Percentiles rank a stretch among this genome's conserved stretches.
phyloP scores from a whole-genome alignment of 345 rosid genomes.

The Hevea brasiliensis region DNA sequence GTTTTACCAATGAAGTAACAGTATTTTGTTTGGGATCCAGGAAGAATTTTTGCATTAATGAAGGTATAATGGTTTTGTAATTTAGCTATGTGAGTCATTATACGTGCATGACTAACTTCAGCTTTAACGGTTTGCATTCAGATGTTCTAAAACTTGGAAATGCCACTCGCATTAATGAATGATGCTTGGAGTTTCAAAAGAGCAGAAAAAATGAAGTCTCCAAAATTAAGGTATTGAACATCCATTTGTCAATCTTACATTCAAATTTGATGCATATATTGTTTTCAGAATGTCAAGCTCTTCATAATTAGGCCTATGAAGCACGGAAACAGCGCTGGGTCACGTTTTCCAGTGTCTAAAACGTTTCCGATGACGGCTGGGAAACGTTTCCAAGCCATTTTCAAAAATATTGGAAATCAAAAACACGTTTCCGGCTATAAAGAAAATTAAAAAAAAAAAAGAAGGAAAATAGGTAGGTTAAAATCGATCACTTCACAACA shows the following conservation, averaged over 20 bases:
- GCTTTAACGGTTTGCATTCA: conserved; percentile 30
- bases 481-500: no score
- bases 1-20: conserved; percentile 47
- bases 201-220: conserved; percentile 52
- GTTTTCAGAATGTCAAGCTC: conserved; percentile 3
- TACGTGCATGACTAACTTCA: conserved; percentile 21
- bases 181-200: conserved; percentile 85
- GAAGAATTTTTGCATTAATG: conserved; percentile 80
- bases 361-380: no score
- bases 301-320: not conserved
- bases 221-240: conserved; percentile 61
- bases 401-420: no score
- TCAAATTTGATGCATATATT: conserved; percentile 9
- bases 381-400: no score
- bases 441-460: no score
- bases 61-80: conserved; percentile 45
- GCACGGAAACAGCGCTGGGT: no score
- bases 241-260: conserved; percentile 3
- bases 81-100: not conserved
- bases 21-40: conserved; percentile 80
- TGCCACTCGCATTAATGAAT: conserved; percentile 64
- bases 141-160: conserved; percentile 72
- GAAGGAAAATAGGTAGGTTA: no score
- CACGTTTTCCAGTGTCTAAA: no score
- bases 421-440: no score